These are phyloP conservation scores for Phytophthora idaei DNA, from an alignment of 352 stramenopile genomes.

Conservation along the genomic window DNA sequence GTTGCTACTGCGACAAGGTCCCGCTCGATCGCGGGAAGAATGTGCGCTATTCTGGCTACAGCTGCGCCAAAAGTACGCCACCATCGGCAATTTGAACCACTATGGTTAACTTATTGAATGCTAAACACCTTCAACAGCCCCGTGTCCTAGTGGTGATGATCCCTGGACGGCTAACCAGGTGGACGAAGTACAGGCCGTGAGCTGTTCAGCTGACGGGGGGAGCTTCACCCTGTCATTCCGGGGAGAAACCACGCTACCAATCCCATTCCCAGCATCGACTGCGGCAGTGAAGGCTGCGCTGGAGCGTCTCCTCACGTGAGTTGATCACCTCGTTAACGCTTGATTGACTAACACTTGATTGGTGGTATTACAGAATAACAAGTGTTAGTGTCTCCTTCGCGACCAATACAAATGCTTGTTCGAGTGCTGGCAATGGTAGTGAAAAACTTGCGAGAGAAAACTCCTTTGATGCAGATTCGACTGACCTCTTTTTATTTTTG, in stretches of 20 bases:
- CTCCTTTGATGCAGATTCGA: background rate
- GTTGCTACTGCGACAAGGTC: conserved; percentile 90
- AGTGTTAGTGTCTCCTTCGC: conserved; percentile 53
- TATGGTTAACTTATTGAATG: background rate
- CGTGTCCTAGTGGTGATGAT: conserved; percentile 88
- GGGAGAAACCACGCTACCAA: conserved; percentile 55
- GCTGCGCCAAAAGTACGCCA: conserved; percentile 72
- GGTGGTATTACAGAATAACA: conserved; percentile 44
- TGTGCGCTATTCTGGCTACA: conserved; percentile 68
- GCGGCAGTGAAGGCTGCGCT: conserved; percentile 44
- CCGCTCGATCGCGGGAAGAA: conserved; percentile 50
- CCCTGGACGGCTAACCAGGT: conserved; percentile 78
- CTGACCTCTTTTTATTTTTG: background rate
- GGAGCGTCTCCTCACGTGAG: conserved; percentile 62
- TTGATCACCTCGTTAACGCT: background rate
- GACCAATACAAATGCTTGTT: conserved; percentile 45
- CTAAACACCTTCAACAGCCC: conserved; percentile 34
- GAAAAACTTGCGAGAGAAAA: background rate
- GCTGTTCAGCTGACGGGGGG: conserved; percentile 69
- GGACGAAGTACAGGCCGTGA: conserved; percentile 80
- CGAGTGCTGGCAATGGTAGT: conserved; percentile 47
- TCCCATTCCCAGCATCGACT: conserved; percentile 40
- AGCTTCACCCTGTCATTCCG: conserved; percentile 83
- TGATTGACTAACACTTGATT: conserved; percentile 1
- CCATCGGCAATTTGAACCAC: background rate